These are phyloP conservation scores for Phlebopus sp. DNA, from an alignment of 1,284 basidiomycete genomes.

Conservation along the genomic window DNA sequence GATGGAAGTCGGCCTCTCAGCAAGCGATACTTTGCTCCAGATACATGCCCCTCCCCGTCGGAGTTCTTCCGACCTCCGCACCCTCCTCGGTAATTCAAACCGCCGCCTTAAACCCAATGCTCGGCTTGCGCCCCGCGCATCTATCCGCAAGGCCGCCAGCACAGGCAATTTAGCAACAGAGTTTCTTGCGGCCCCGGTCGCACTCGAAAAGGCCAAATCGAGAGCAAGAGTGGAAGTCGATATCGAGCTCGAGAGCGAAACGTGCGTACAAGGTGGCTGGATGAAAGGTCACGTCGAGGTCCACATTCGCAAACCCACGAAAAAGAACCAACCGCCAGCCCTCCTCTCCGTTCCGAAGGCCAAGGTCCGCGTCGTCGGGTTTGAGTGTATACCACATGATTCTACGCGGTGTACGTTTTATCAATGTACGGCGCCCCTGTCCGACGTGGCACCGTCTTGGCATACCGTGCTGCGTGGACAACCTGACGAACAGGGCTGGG, in stretches of 20 bases:
- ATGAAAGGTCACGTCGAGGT: slow-evolving; percentile 76
- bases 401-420: slow-evolving; percentile 82
- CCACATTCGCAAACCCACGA: slow-evolving; percentile 57
- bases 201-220: slow-evolving; percentile 63
- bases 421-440: slow-evolving; percentile 68
- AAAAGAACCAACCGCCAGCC: slow-evolving; percentile 55
- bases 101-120: slow-evolving; percentile 56
- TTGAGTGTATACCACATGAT: slow-evolving; percentile 70
- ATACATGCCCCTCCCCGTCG: slow-evolving; percentile 43
- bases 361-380: slow-evolving; percentile 85
- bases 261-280: slow-evolving; percentile 79
- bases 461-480: slow-evolving; percentile 49
- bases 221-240: slow-evolving; percentile 83
- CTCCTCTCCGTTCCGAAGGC: slow-evolving; percentile 61
- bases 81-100: slow-evolving; percentile 58
- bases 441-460: slow-evolving; percentile 47
- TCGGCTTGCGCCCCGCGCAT: slow-evolving; percentile 35
- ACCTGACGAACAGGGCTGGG: slow-evolving; percentile 73
- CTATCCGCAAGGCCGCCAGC: slow-evolving; percentile 9
- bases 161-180: slow-evolving; percentile 12
- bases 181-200: slow-evolving; percentile 28
- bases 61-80: slow-evolving; percentile 53
- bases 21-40: slow-evolving; percentile 53
- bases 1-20: slow-evolving; percentile 30
- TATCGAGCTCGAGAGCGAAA: slow-evolving; percentile 73